Conservation (phyloP, 164 flowering plant species). For the Amborella trichopoda region DNA sequence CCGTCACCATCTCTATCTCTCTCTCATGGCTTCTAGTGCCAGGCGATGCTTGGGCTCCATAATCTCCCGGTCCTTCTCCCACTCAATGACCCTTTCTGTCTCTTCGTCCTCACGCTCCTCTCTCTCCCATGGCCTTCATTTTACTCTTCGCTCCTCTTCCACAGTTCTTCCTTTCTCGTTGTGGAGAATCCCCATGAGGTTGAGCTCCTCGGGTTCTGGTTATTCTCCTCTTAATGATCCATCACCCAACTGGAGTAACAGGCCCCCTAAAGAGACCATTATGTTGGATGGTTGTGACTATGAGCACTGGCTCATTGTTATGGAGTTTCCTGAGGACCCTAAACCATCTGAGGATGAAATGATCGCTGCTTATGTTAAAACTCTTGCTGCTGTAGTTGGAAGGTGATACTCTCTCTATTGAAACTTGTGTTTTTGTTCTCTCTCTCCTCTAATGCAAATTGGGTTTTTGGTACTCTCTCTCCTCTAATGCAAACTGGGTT, state of each 20-base stretch:
- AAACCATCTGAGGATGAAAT: constrained; percentile 78
- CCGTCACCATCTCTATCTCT: too few relatives aligned
- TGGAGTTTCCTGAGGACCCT: constrained; percentile 67
- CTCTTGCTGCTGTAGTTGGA: constrained; percentile 68
- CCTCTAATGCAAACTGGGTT: neutral
- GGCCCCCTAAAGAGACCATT: constrained; percentile 94
- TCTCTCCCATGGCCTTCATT: too few relatives aligned
- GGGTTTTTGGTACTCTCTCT: neutral
- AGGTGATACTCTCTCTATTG: constrained; percentile 23
- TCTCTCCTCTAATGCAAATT: neutral
- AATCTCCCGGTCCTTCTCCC: constrained; percentile 14
- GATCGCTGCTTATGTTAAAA: constrained; percentile 69
- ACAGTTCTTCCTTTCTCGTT: constrained; percentile 12
- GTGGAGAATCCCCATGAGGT: constrained; percentile 7
- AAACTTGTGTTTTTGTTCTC: neutral
- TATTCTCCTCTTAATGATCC: constrained; percentile 91
- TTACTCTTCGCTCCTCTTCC: constrained; percentile 13
- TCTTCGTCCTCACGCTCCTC: constrained; percentile 4
- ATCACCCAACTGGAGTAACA: constrained; percentile 92
- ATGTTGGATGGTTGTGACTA: constrained; percentile 93
- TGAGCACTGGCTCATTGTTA: constrained; percentile 95
- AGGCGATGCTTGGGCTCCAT: constrained; percentile 30
- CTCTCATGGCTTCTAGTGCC: too few relatives aligned
- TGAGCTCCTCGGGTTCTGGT: constrained; percentile 57
- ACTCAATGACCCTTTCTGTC: constrained; percentile 1